Base-by-base conservation (phyloP, 768 basidiomycete species). In the Rubroboletus pulcherrimus region DNA sequence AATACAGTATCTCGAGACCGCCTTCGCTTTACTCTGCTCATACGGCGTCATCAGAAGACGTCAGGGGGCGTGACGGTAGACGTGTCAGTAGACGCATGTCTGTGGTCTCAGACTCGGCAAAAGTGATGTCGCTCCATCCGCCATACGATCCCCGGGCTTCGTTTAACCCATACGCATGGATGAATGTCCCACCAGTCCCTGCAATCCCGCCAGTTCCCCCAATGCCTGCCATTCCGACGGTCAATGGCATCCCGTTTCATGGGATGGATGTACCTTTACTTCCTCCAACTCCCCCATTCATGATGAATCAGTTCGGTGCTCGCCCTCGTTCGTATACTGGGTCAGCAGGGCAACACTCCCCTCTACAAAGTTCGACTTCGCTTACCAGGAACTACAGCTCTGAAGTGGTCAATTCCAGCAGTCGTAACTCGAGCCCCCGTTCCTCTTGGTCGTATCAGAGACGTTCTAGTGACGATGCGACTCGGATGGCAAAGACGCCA, bases 241-340 rank as follows among this genome's bases (percentile, higher is more conserved):
- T 71, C 60, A 66, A 69, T 46, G 68, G 73, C 44, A 68, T 81
- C 49, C 76, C 78, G 9, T 73, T 78, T 39, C 77, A 75, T 54
- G 71, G 77, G 51, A 73, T 83, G 71, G 84, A 88, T 59, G 81
- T 82, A 79, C 85, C 87, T 7, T 73, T 90, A 10, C 76, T 90
- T 31, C 88, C 88, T 10, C 88, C 88, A 6, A 77, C 83, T 1
- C 81, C 88, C 24, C 86, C 88, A 12, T 90, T 89, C 70, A 88
- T 89, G 84, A 78, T 86, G 73, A 81, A 82, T 52, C 78, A 82
- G 54, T 82, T 67, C 31, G 73, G 75, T 15, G 47, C 77, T 54
- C 77, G 81, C 31, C 75, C 78, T 24, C 71, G 68, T 21, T 66
- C 69, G 47, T 60, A 59, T 37, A 62, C 56, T 17, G 71, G 68